Evolutionary conservation across 768 basidiomycete species (phyloP).

Genomic region (Psilocybe tampanensis): DNA sequence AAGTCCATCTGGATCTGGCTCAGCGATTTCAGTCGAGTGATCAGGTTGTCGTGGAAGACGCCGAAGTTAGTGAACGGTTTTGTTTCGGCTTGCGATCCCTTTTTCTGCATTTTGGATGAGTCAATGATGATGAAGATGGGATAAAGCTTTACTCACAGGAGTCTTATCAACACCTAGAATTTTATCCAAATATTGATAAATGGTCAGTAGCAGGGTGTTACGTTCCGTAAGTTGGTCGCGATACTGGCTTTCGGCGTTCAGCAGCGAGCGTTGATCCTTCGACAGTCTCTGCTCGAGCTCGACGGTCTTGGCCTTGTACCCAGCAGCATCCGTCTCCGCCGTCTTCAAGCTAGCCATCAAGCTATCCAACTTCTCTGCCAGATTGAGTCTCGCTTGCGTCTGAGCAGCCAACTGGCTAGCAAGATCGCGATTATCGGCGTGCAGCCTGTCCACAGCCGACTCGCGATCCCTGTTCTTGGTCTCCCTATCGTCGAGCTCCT

Average conservation of each 20-base stretch:
- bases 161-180: slow-evolving; percentile 90
- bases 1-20: slow-evolving; percentile 86
- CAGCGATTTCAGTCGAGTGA: slow-evolving; percentile 82
- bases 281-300: slow-evolving; percentile 81
- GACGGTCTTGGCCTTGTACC: slow-evolving; percentile 59
- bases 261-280: slow-evolving; percentile 77
- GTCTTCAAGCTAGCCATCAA: slow-evolving; percentile 61
- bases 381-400: slow-evolving; percentile 83
- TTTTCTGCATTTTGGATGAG: slow-evolving; percentile 52
- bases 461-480: slow-evolving; percentile 70
- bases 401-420: slow-evolving; percentile 78
- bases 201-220: slow-evolving; percentile 87
- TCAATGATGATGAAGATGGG: neutral
- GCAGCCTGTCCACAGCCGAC: slow-evolving; percentile 69
- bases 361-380: slow-evolving; percentile 87
- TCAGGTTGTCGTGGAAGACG: slow-evolving; percentile 94
- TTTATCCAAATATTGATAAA: slow-evolving; percentile 95
- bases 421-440: slow-evolving; percentile 81
- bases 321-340: slow-evolving; percentile 68
- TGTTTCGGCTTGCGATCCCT: slow-evolving; percentile 74
- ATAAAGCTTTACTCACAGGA: slow-evolving; percentile 58
- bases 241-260: slow-evolving; percentile 77
- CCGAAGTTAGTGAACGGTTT: slow-evolving; percentile 93
- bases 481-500: slow-evolving; percentile 72
- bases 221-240: slow-evolving; percentile 92